Base-by-base conservation (phyloP, 371 early-diverging fungal species). In the Capillidium heterosporum region DNA sequence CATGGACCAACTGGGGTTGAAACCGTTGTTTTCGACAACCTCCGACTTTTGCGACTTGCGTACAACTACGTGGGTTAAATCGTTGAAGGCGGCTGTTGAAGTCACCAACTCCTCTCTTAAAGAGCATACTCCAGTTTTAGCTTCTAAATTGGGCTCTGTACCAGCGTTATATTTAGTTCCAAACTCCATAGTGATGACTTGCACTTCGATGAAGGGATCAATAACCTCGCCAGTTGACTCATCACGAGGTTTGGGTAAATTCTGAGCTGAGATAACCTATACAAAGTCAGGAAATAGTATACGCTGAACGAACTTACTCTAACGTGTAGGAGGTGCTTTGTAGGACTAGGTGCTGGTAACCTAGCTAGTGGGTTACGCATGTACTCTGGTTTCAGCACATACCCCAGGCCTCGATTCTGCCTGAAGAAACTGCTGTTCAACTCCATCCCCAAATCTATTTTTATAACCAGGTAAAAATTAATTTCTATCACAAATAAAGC, bases 391-490 rank as follows among this genome's bases (percentile, higher is more conserved):
- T 85, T 87, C 26, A 87, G 69, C 21, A 88, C 76, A 61, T 85
- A 89, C 3, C 91, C 91, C 41, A 71, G 67, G 32, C 71, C 65
- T 1, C 74, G 76, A 61, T 82, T 81, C 52, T 71, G 63, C 1
- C 55, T 59, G 61, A 89, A 90, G 74, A 89, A 67, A 23, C 83
- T 88, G 24, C 67, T 64, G 65, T 89, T 81, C 47, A 90, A 63
- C 60, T 80, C 76, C 80, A 85, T 77, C 41, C 76, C 74, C 42
- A 73, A 65, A 62, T 84, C 84, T 70, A 57, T 2, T 15, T 35
- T 10, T 15, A 60, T 42, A 50, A 43, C 35, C 15, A 29, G 31
- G 49, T 19, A 21, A 53, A 17, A 17, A 53, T 13, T 52, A 29
- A 29, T 23, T 46, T 15, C 26, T 27, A 49, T 0, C 5, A 19